Base-by-base conservation (phyloP, 1,284 basidiomycete genomes). In the Mycena citricolor region DNA sequence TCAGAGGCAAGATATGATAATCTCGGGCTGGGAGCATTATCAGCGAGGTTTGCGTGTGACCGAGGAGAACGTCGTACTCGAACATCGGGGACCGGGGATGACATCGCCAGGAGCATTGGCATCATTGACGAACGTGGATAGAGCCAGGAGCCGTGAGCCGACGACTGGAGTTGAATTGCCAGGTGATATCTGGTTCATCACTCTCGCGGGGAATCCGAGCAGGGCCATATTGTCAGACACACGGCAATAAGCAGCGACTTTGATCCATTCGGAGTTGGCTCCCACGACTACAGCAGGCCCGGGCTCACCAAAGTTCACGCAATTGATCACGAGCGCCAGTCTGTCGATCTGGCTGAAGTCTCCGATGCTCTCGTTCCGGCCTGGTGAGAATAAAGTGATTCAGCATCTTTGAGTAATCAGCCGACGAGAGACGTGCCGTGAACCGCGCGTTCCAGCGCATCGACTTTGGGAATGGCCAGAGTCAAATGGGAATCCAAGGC, bases 141-240 rank as follows among this genome's bases (percentile, higher is more conserved):
- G 47, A 12, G 44, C 41, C 33, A 53, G 51, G 3, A 53, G 32
- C 12, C 44, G 51, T 25, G 36, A 37, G 34, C 51, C 48, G 32
- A 54, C 43, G 2, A 35, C 36, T 4, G 50, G 50, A 13, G 42
- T 32, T 16, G 29, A 32, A 21, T 44, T 44, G 10, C 11, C 32
- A 3, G 52, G 52, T 8, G 49, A 44, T 24, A 54, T 24, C 20
- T 44, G 44, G 28, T 51, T 45, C 21, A 54, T 41, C 7, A 44
- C 45, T n/a, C 41, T 47, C 19, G 44, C 41, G 4, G 52, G 52
- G 36, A 54, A 54, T 23, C 52, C 52, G 13, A 54, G 49, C 3
- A 54, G 41, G 42, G 51, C 52, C 19, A 54, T 40, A n/a, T 37
- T 24, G 25, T 54, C 52, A 20, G 51, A 51, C 36, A 51, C 52